Evolutionary conservation across 2,329 filamentous ascomycete species (phyloP), one percentile per base, ranked within the genome.

Genomic region (Botrytis cinerea): DNA sequence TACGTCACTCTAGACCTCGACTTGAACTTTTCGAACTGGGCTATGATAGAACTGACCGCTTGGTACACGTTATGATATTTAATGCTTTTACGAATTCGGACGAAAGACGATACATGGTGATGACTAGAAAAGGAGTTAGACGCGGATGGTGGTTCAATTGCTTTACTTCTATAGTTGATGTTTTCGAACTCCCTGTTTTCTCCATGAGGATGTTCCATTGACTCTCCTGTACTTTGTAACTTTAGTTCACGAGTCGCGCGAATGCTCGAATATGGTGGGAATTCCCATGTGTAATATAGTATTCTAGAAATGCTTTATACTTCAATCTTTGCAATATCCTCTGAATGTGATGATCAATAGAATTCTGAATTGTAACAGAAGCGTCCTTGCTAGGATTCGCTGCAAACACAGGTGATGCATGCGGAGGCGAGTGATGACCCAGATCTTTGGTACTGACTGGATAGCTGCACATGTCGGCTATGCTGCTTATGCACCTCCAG

Each of bases 121-220:
- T 54, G n/a, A 40, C n/a, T 62, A 62, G 60, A 54, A 57, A 25
- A 68, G 64, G 25, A 57, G 64, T 57, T 68, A 22, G 25, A 68
- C n/a, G 38, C 14, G 63, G 45, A 48, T 28, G 64, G 64, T 57
- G 48, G 46, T 57, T 57, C 35, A 68, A 18, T 68, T 68, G 35
- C 46, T 68, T 20, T n/a, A 40, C 25, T 57, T 54, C 10, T 68
- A n/a, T 40, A 57, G n/a, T 68, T 22, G 32, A 20, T 43, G 35
- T 57, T 57, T 54, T 57, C 25, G 46, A 68, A 68, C 35, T 40
- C 54, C 46, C 14, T 3, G 20, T 68, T 57, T 38, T 20, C 28
- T 32, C 28, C 20, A 51, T 6, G 38, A 38, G 16, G 45, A 51
- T 57, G 35, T 67, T 54, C 1, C 32, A 40, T 67, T 40, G 18